Percentiles rank a stretch among this genome's conserved stretches.
Conservation (phyloP, 208 protist species). For the Wallacemonas sp. region DNA sequence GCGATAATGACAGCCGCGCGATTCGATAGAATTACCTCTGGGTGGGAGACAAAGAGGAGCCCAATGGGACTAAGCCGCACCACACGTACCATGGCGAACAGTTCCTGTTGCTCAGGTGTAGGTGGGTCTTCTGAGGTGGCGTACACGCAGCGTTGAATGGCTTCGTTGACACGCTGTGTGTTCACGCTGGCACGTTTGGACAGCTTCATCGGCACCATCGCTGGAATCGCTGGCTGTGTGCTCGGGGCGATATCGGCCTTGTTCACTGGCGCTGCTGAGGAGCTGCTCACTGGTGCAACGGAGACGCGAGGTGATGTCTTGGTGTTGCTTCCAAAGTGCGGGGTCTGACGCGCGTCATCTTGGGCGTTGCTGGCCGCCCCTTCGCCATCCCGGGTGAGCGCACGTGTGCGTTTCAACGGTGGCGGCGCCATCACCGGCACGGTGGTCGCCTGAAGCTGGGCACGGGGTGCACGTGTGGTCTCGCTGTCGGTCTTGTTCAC, state of each 20-base stretch:
- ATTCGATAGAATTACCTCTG: slow-evolving; percentile 78
- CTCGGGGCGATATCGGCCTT: background rate
- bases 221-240: background rate
- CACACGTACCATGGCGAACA: slow-evolving; percentile 50
- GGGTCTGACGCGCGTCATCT: too few relatives aligned
- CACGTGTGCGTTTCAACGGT: slow-evolving; percentile 3
- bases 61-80: slow-evolving; percentile 52
- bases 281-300: too few relatives aligned
- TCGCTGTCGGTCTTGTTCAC: background rate
- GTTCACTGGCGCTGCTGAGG: background rate
- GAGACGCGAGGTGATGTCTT: too few relatives aligned
- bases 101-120: slow-evolving; percentile 34
- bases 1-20: slow-evolving; percentile 68
- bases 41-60: slow-evolving; percentile 62
- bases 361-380: background rate
- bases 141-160: slow-evolving; percentile 44
- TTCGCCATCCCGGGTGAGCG: too few relatives aligned
- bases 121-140: slow-evolving; percentile 9
- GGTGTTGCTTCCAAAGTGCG: background rate
- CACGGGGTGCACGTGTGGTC: background rate
- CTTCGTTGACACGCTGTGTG: slow-evolving; percentile 29
- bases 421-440: background rate
- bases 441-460: background rate
- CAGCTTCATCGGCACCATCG: background rate
- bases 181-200: background rate